Base-by-base conservation (phyloP, 805 yeast species). In the Hanseniaspora clermontiae region DNA sequence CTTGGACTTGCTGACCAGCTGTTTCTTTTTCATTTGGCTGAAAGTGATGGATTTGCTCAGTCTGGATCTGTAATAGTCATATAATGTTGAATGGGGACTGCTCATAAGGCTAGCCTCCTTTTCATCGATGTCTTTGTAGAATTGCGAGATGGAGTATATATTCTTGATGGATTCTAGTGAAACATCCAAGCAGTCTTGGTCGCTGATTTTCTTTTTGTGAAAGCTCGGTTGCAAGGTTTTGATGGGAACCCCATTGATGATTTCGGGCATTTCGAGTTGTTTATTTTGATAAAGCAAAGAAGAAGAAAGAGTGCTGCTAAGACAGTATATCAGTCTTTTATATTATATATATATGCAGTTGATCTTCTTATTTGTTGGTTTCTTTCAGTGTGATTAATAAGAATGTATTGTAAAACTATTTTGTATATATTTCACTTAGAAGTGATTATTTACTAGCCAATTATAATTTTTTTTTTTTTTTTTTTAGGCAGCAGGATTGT, bases 1-100 rank as follows among this genome's bases (percentile, higher is more conserved):
- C 17, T 42, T 51, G n/a, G 55, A 51, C 14, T 51, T 51, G 27
- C 31, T 42, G 5, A 51, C 55, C 5, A 51, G 12, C 27, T 51
- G 55, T 11, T 17, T 51, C 42, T 51, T 51, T 43, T 51, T 51
- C 42, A 51, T 43, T 36, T 51, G 55, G 36, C 55, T 51, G 24
- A 34, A 51, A 2, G 37, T 38, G 14, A 51, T 20, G 12, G 55
- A 42, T 36, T 19, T 51, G 37, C 49, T 51, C 11, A 51, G 12
- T 43, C n/a, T 43, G 5, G 49, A 51, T 3, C 31, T 24, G n/a
- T 34, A 46, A 1, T 15, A 3, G 2, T 17, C 11, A 46, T 34
- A 10, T 12, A 9, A n/a, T 34, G 29, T 6, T 11, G 39, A 6
- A 29, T n/a, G 8, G 14, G 37, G 8, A n/a, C 20, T 17, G 11